Evolutionary conservation across 805 yeast species (phyloP), one percentile per base, ranked within the genome.

Genomic region (Zygosaccharomyces gambellarensis): DNA sequence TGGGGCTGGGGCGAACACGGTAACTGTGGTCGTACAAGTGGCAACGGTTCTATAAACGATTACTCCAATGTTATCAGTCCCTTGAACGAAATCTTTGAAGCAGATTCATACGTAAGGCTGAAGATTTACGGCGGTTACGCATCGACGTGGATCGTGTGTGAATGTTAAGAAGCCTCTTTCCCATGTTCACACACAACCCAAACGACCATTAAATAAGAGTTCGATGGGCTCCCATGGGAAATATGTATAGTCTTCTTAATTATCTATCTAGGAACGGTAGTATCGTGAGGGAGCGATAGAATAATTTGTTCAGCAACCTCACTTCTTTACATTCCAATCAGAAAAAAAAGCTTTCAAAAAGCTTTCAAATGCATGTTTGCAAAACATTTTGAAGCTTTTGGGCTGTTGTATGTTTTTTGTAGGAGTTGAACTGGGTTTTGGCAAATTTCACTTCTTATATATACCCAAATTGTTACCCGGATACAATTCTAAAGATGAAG

Each of bases 1-100:
- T 94, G 98, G 98, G 99, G 99, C 0, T 92, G 99, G 99, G 97
- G 97, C 11, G 98, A 94, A 61, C 99, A 92, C 66, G 99, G 99
- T 0, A 92, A 92, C 63, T 92, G 98, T 68, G 96, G 96, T 0
- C 44, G 48, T 1, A 62, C 64, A 41, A 45, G 27, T 19, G 32
- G 32, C 10, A 36, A 34, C 12, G 28, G 41, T 14, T 12, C 11
- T 17, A 46, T 55, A n/a, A 63, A 63, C 39, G 69, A 63, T 39
- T 36, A 47, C 36, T 56, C 65, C n/a, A 63, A 63, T 48, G 53
- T 50, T 22, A 43, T 46, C 5, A 62, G 64, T 40, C 56, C 57
- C 2, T 40, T 62, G 11, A 61, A 63, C 36, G 39, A 30, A 5
- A 36, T 62, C 5, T 45, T 57, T 27, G 17, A 12, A 43, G 17